phyloP scores from a whole-genome alignment of 106 monocot species.

The Gastrodia elata region DNA sequence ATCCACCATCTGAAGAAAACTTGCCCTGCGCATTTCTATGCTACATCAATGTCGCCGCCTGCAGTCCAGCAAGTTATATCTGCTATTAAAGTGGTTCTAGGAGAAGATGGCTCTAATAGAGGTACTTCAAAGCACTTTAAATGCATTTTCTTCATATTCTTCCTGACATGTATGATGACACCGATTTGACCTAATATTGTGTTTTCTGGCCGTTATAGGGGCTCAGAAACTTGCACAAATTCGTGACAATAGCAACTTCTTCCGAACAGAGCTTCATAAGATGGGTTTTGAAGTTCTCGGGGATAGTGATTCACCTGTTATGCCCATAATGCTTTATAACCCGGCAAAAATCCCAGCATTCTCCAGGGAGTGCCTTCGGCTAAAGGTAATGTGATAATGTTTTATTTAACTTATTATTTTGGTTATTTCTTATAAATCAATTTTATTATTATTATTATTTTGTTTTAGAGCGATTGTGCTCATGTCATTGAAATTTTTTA shows the following conservation, averaged over 20 bases:
- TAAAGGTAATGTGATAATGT: conserved; percentile 32
- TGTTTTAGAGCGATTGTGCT: neutral
- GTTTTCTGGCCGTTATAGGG: conserved; percentile 25
- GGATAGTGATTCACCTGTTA: conserved; percentile 71
- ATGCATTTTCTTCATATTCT: neutral
- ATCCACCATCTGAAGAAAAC: conserved; percentile 53
- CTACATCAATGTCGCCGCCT: conserved; percentile 80
- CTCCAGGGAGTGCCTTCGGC: conserved; percentile 65
- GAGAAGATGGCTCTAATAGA: conserved; percentile 75
- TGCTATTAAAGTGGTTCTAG: conserved; percentile 66
- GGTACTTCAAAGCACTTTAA: conserved; percentile 20
- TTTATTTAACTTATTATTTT: neutral
- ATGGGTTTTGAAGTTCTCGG: conserved; percentile 89
- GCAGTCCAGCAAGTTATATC: conserved; percentile 78
- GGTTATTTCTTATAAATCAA: neutral
- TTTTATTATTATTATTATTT: neutral
- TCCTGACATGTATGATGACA: neutral
- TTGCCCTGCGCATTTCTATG: conserved; percentile 80
- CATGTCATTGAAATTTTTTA: too few species aligned
- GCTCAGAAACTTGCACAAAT: conserved; percentile 67
- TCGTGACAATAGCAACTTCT: conserved; percentile 83
- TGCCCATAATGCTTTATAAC: conserved; percentile 90
- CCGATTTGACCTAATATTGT: neutral
- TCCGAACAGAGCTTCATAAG: conserved; percentile 66
- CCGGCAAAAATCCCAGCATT: conserved; percentile 81